Conservation (phyloP, 768 basidiomycete species). For the Lentinula sp. region DNA sequence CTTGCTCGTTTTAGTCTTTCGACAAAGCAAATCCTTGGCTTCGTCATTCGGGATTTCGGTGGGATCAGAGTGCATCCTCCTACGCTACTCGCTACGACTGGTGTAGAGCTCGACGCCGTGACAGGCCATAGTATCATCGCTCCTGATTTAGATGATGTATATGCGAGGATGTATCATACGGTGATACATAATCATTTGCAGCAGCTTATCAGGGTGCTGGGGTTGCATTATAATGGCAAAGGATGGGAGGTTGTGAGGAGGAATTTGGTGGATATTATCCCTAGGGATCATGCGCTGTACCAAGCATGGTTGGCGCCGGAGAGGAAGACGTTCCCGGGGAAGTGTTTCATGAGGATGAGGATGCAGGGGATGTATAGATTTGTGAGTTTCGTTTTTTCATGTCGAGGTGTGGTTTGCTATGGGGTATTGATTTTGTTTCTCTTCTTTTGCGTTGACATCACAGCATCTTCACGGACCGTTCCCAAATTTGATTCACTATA, state of each 20-base stretch:
- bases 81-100: constrained; percentile 43
- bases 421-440: background rate
- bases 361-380: constrained; percentile 50
- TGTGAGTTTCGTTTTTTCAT: constrained; percentile 27
- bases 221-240: constrained; percentile 47
- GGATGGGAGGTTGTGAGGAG: constrained; percentile 46
- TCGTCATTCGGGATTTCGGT: constrained; percentile 55
- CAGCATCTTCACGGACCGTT: constrained; percentile 52
- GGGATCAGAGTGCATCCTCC: constrained; percentile 47
- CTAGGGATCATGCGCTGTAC: constrained; percentile 38
- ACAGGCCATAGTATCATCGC: constrained; percentile 46
- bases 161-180: constrained; percentile 52
- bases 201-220: constrained; percentile 51
- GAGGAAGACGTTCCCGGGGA: constrained; percentile 41
- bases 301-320: constrained; percentile 45
- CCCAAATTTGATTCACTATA: constrained; percentile 48
- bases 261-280: constrained; percentile 38
- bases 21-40: constrained; percentile 45
- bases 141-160: constrained; percentile 46
- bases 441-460: background rate
- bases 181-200: constrained; percentile 56
- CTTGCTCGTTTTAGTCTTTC: constrained; percentile 44
- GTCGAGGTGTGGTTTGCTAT: background rate
- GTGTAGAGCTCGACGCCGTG: constrained; percentile 40
- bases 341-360: constrained; percentile 55